These are phyloP conservation scores for Gossypium rotundifolium DNA, from an alignment of 345 rosid species.

Conservation along the genomic window DNA sequence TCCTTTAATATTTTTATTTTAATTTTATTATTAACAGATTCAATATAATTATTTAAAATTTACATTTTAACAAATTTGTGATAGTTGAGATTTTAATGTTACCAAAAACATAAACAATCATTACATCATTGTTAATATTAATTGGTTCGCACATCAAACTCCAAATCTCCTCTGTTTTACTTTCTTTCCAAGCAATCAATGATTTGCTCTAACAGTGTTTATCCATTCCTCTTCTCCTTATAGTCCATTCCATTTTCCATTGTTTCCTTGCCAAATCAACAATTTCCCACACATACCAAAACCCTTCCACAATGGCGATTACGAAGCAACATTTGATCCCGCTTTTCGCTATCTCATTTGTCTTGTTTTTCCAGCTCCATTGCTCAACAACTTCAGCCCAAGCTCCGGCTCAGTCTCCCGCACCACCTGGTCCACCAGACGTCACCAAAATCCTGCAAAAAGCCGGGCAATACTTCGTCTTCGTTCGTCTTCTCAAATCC, in stretches of 20 bases:
- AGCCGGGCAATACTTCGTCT: conserved; percentile 40
- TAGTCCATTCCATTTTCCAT: not conserved
- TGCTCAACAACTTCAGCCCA: conserved; percentile 17
- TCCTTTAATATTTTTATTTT: no score
- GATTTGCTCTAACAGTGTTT: conserved; percentile 28
- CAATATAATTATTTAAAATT: no score
- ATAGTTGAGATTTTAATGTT: no score
- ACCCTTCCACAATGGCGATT: not conserved
- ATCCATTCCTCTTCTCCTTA: not conserved
- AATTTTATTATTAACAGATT: no score
- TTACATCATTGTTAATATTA: conserved; percentile 13
- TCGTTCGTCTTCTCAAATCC: conserved; percentile 44
- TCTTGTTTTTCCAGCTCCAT: conserved; percentile 16
- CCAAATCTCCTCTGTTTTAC: conserved; percentile 31
- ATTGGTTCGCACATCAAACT: conserved; percentile 22
- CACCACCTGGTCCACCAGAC: conserved; percentile 40
- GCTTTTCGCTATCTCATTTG: conserved; percentile 9
- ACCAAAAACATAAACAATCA: conserved; percentile 6
- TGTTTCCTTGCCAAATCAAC: conserved; percentile 1
- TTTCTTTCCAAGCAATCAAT: conserved; percentile 40
- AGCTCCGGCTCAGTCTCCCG: conserved; percentile 24
- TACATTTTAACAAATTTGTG: no score
- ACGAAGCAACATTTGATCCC: conserved; percentile 11
- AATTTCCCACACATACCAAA: conserved; percentile 1
- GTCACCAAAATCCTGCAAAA: conserved; percentile 55